Conservation (phyloP, 2,329 filamentous ascomycete species). For the Chalaropsis thielavioides region DNA sequence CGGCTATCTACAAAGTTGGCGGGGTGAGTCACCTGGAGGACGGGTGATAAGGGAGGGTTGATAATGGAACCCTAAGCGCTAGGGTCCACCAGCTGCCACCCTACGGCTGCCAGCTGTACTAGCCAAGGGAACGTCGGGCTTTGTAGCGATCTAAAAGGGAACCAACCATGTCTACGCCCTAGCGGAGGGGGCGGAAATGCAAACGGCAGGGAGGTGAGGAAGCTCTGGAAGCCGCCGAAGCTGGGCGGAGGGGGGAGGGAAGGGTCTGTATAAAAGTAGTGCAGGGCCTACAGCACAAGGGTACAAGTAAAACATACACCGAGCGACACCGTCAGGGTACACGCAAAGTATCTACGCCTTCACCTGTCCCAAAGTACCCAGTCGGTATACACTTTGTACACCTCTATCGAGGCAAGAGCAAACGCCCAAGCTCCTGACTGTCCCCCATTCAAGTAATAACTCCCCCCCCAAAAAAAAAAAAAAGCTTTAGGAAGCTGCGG, state of each 20-base stretch:
- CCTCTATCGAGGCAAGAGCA: not conserved
- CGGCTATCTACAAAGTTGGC: not conserved
- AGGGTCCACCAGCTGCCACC: not conserved
- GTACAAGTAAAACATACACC: too few relatives aligned
- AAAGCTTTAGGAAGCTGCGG: not conserved
- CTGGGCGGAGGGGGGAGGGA: not conserved
- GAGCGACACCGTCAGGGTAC: too few relatives aligned
- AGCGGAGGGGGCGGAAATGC: not conserved
- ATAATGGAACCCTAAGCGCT: not conserved
- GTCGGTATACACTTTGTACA: too few relatives aligned
- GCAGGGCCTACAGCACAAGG: not conserved
- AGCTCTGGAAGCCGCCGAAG: not conserved
- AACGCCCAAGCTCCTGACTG: too few relatives aligned
- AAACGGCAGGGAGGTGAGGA: not conserved
- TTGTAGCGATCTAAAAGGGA: not conserved
- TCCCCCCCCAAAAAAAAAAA: too few relatives aligned
- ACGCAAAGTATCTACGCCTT: too few relatives aligned
- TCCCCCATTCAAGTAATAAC: too few relatives aligned
- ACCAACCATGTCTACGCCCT: not conserved
- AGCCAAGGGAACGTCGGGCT: not conserved
- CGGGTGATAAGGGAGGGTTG: not conserved
- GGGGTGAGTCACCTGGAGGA: slow-evolving; percentile 6
- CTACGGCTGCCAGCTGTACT: not conserved
- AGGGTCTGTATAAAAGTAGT: not conserved
- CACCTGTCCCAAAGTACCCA: too few relatives aligned